phyloP scores from a whole-genome alignment of 2,329 filamentous ascomycete genomes.

The Fusarium anthophilum region DNA sequence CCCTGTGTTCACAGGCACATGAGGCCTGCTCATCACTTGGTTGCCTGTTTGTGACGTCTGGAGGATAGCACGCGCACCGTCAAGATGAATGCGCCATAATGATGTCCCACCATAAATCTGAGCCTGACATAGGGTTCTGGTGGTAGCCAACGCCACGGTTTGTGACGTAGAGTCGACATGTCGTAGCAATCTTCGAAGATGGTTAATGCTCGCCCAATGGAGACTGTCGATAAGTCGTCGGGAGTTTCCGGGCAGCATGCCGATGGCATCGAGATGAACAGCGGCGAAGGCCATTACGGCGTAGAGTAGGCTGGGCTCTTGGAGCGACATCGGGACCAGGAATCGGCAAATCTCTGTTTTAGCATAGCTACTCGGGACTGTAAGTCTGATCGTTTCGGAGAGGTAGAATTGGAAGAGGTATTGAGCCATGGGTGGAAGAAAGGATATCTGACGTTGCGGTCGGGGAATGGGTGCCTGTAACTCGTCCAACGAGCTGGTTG shows the following conservation, averaged over 20 bases:
- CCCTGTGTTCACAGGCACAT: background rate
- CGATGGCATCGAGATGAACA: constrained; percentile 11
- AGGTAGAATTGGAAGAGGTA: constrained; percentile 28
- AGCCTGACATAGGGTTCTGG: constrained; percentile 22
- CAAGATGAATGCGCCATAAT: constrained; percentile 21
- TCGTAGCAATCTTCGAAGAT: background rate
- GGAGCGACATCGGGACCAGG: constrained; percentile 22
- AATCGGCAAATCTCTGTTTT: constrained; percentile 26
- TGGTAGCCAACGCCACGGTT: constrained; percentile 18
- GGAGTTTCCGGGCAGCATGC: background rate
- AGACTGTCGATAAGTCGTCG: constrained; percentile 8
- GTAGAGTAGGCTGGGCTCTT: constrained; percentile 23
- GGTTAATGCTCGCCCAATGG: constrained; percentile 8
- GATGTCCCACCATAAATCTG: constrained; percentile 28
- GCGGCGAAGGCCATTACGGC: constrained; percentile 27
- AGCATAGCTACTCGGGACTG: constrained; percentile 23
- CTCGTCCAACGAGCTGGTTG: background rate
- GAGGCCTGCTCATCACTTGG: rapidly evolving
- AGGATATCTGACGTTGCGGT: background rate
- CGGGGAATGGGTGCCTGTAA: background rate
- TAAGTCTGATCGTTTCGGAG: constrained; percentile 27
- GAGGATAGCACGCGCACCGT: constrained; percentile 20
- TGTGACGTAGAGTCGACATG: background rate
- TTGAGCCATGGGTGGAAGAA: constrained; percentile 16
- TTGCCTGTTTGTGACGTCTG: background rate